Evolutionary conservation across 2,329 filamentous ascomycete genomes (phyloP).

Genomic region (Cercospora sp.): DNA sequence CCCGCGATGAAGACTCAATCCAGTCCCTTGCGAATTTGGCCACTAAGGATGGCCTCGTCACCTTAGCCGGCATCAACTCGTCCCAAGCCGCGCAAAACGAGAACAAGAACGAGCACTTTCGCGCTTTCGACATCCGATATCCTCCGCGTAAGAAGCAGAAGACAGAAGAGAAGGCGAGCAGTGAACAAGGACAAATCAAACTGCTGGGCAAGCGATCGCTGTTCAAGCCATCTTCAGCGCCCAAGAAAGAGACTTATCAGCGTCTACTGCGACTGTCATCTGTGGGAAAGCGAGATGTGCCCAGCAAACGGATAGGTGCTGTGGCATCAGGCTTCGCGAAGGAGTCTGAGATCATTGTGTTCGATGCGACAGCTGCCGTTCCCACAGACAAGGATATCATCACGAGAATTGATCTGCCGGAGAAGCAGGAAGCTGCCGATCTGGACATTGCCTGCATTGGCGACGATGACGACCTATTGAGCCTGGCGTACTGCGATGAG

Average conservation of each 20-base stretch:
- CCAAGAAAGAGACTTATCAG: constrained; percentile 60
- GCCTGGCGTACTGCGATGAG: constrained; percentile 76
- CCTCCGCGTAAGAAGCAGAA: constrained; percentile 50
- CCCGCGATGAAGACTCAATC: constrained; percentile 83
- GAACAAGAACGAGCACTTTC: constrained; percentile 81
- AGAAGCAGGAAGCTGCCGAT: constrained; percentile 63
- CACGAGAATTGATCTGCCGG: constrained; percentile 53
- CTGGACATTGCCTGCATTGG: constrained; percentile 67
- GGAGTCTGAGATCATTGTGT: constrained; percentile 75
- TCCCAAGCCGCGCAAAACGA: constrained; percentile 68
- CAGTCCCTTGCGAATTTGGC: constrained; percentile 73
- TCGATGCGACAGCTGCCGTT: constrained; percentile 62
- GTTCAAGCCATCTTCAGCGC: constrained; percentile 47
- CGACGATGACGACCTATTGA: constrained; percentile 62
- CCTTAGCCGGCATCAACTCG: constrained; percentile 80
- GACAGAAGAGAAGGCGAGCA: constrained; percentile 39
- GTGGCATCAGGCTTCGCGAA: constrained; percentile 73
- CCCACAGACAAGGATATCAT: constrained; percentile 56
- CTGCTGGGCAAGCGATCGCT: constrained; percentile 54
- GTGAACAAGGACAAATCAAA: constrained; percentile 42
- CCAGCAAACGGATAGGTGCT: constrained; percentile 67
- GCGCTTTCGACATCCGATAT: constrained; percentile 67
- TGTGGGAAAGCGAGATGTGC: constrained; percentile 51
- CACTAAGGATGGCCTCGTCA: constrained; percentile 55
- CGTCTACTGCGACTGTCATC: constrained; percentile 59